These are phyloP conservation scores for Marchantia polymorpha DNA, from an alignment of 225 moss, liverwort and hornwort species.

Conservation along the genomic window DNA sequence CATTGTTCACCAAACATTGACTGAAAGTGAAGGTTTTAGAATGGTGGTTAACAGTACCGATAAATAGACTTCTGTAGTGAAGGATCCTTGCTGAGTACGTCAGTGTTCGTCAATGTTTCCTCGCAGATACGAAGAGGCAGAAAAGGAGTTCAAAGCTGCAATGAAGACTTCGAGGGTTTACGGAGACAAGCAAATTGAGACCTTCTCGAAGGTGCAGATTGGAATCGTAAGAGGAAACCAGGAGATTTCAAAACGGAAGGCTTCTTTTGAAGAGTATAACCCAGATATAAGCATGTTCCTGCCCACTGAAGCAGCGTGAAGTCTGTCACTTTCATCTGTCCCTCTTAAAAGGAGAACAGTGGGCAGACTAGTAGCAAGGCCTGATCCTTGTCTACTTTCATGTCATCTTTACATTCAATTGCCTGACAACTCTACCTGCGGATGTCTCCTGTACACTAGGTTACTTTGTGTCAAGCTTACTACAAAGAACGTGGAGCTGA, in stretches of 20 bases:
- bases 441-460: neutral
- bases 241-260: constrained; percentile 40
- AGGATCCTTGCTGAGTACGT: too few relatives aligned
- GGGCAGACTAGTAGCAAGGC: neutral
- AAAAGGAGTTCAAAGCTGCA: constrained; percentile 60
- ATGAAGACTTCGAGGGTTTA: constrained; percentile 64
- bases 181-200: constrained; percentile 64
- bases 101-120: neutral
- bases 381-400: too few relatives aligned
- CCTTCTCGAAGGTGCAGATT: constrained; percentile 71
- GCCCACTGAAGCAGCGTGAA: constrained; percentile 30
- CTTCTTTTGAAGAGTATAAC: constrained; percentile 52
- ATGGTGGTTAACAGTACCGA: too few relatives aligned
- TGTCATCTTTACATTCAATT: neutral
- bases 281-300: constrained; percentile 50
- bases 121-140: constrained; percentile 58
- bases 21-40: too few relatives aligned
- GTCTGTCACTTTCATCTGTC: neutral
- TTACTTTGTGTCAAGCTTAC: neutral
- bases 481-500: neutral
- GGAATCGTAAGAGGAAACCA: constrained; percentile 75
- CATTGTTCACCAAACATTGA: too few relatives aligned
- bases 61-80: too few relatives aligned
- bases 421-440: neutral
- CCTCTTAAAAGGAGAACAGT: neutral